These are phyloP conservation scores for Trichoderma guizhouense DNA, from an alignment of 2,329 filamentous ascomycete genomes.

Conservation along the genomic window DNA sequence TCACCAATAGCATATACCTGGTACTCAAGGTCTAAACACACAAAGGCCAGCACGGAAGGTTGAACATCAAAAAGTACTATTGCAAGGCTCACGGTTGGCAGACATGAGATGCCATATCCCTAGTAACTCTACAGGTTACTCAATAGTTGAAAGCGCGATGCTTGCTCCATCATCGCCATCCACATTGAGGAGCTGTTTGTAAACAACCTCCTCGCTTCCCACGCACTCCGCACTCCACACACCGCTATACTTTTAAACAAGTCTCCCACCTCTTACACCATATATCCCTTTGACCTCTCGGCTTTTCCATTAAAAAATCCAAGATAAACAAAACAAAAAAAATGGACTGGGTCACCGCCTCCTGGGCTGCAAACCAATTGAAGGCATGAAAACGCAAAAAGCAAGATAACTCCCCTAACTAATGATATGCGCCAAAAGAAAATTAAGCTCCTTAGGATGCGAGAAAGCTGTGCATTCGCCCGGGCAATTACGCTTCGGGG, in stretches of 20 bases:
- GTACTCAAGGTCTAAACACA: neutral
- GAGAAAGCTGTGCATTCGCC: conserved; percentile 24
- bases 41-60: neutral
- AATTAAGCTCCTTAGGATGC: conserved; percentile 29
- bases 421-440: conserved; percentile 25
- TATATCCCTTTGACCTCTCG: conserved; percentile 14
- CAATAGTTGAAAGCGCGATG: conserved; percentile 9
- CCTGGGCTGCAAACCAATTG: conserved; percentile 33
- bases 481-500: conserved; percentile 7
- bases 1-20: neutral
- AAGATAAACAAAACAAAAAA: conserved; percentile 14
- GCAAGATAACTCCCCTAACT: conserved; percentile 25
- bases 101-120: conserved; percentile 9
- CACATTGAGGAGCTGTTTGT: neutral
- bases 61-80: conserved; percentile 16
- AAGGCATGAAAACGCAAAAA: conserved; percentile 25
- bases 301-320: conserved; percentile 21
- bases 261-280: conserved; percentile 15
- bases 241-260: conserved; percentile 10
- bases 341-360: conserved; percentile 29
- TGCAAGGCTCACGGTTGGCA: conserved; percentile 9
- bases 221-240: neutral
- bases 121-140: conserved; percentile 9
- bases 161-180: conserved; percentile 1
- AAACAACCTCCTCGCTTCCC: conserved; percentile 8